Evolutionary conservation across 2,329 filamentous ascomycete genomes (phyloP).

Genomic region (Epichloe sylvatica): DNA sequence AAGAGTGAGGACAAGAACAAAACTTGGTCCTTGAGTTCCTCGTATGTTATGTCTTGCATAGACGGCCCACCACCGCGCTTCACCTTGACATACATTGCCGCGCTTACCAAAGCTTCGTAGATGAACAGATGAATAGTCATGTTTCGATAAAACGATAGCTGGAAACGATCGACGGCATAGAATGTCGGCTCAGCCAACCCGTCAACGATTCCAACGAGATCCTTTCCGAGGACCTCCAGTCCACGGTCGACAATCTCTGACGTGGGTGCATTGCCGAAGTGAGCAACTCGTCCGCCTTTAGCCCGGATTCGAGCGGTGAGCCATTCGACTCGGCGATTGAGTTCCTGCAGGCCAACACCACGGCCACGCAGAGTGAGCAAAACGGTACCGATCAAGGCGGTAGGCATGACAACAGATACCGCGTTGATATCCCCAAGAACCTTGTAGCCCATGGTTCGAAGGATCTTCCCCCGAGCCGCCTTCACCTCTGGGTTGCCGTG

Average conservation of each 20-base stretch:
- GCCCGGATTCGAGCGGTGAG: conserved; percentile 65
- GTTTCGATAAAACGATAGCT: conserved; percentile 95
- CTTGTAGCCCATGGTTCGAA: conserved; percentile 81
- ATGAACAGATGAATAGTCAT: conserved; percentile 99
- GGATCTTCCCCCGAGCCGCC: conserved; percentile 48
- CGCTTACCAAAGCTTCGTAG: conserved; percentile 78
- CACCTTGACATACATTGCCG: conserved; percentile 77
- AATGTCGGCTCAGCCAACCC: conserved; percentile 83
- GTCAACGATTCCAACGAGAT: conserved; percentile 67
- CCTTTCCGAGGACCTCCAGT: conserved; percentile 78
- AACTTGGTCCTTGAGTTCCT: conserved; percentile 63
- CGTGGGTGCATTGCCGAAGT: conserved; percentile 72
- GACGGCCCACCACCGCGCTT: conserved; percentile 80
- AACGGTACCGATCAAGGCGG: conserved; percentile 86
- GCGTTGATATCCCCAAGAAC: conserved; percentile 90
- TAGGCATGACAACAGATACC: conserved; percentile 96
- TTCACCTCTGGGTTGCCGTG: conserved; percentile 34
- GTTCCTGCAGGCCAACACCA: conserved; percentile 75
- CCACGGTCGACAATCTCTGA: conserved; percentile 76
- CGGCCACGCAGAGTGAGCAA: conserved; percentile 80
- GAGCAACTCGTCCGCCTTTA: conserved; percentile 84
- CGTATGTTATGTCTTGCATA: conserved; percentile 64
- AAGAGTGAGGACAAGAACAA: conserved; percentile 86
- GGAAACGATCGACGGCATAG: conserved; percentile 90
- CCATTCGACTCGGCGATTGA: conserved; percentile 83